Evolutionary conservation across 1,284 basidiomycete genomes (phyloP).

Genomic region (Moesziomyces parantarcticus): DNA sequence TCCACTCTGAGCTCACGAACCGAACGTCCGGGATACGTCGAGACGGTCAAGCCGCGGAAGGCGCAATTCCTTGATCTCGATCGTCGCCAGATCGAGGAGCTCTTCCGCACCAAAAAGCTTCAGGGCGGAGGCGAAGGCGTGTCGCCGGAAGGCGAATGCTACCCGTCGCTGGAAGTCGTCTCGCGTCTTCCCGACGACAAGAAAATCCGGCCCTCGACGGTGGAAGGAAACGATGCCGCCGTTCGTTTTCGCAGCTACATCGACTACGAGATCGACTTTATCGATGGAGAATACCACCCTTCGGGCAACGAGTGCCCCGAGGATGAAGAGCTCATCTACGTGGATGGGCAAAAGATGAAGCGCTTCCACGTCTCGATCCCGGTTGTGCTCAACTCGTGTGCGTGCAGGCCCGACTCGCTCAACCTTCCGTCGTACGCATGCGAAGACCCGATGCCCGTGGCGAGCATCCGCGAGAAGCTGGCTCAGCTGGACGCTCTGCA

Average conservation of each 20-base stretch:
- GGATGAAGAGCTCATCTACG: conserved; percentile 16
- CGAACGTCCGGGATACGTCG: conserved; percentile 13
- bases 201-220: conserved; percentile 28
- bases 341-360: conserved; percentile 38
- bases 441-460: conserved; percentile 26
- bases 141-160: conserved; percentile 15
- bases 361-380: conserved; percentile 32
- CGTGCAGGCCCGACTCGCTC: conserved; percentile 29
- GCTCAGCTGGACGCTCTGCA: conserved; percentile 6
- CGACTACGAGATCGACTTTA: conserved; percentile 41
- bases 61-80: conserved; percentile 21
- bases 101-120: conserved; percentile 12
- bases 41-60: conserved; percentile 17
- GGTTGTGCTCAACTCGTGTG: conserved; percentile 26
- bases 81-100: conserved; percentile 17
- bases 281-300: conserved; percentile 21
- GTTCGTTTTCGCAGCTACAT: conserved; percentile 30
- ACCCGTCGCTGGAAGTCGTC: conserved; percentile 22
- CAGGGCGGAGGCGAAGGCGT: conserved; percentile 21
- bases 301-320: not conserved
- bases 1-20: conserved; percentile 18
- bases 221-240: conserved; percentile 31
- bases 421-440: conserved; percentile 33
- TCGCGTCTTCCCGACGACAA: conserved; percentile 30
- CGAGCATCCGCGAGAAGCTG: conserved; percentile 8